A percentile compares a stretch with the other conserved stretches of the same genome.
phyloP scores from a whole-genome alignment of 768 basidiomycete genomes.

The Lentinula sp. region DNA sequence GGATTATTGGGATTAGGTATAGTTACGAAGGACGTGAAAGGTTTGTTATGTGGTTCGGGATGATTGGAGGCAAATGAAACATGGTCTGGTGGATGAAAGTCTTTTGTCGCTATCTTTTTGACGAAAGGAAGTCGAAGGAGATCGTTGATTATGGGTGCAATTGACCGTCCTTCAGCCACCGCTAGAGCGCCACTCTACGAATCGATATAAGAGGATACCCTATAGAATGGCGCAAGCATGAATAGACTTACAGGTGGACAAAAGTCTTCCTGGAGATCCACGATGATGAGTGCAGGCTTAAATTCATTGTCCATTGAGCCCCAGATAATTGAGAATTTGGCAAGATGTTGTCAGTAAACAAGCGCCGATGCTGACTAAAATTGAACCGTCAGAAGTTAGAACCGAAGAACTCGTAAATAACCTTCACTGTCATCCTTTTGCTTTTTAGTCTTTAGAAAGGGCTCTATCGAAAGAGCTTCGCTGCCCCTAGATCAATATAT shows the following conservation, averaged over 20 bases:
- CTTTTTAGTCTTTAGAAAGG: neutral
- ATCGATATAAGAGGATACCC: neutral
- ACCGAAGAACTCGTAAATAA: neutral
- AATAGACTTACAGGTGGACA: conserved; percentile 23
- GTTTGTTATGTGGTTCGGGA: conserved; percentile 16
- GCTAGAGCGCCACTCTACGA: conserved; percentile 53
- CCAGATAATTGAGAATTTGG: no score
- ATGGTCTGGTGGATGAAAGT: conserved; percentile 57
- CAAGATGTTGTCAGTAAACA: neutral
- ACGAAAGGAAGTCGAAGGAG: conserved; percentile 54
- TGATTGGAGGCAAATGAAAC: conserved; percentile 59
- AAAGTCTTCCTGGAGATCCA: conserved; percentile 87
- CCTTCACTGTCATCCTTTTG: neutral
- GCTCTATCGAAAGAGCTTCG: no score
- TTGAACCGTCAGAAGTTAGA: neutral
- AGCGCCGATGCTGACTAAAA: neutral
- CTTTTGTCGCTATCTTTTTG: conserved; percentile 47
- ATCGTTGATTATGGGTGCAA: conserved; percentile 50
- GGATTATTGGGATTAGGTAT: conserved; percentile 29
- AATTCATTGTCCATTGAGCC: conserved; percentile 8
- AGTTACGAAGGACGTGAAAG: conserved; percentile 14
- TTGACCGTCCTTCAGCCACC: conserved; percentile 52
- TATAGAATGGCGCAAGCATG: neutral
- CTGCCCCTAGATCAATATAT: neutral
- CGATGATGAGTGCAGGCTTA: conserved; percentile 54